These are phyloP conservation scores for Spergularia bocconei DNA, from an alignment of 148 eudicot genomes.

Conservation along the genomic window DNA sequence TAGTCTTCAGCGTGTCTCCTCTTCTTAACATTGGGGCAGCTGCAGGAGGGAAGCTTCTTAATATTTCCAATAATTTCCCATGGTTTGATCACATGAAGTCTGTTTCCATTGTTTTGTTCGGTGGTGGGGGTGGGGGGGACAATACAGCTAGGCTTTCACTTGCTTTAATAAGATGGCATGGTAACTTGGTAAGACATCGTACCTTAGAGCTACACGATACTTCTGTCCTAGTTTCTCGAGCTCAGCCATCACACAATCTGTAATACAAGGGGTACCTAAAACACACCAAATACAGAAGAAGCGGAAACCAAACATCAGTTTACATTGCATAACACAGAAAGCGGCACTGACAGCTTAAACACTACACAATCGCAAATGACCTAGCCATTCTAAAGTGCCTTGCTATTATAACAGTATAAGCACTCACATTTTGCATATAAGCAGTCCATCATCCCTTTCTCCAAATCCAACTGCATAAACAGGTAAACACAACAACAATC, in stretches of 20 bases:
- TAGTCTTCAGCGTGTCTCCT: too few species aligned
- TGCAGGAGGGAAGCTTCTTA: not conserved
- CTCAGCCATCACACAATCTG: constrained; percentile 99
- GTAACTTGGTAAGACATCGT: constrained; percentile 7
- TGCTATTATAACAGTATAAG: not conserved
- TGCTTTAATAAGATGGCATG: constrained; percentile 12
- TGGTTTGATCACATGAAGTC: too few species aligned
- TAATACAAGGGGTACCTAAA: constrained; percentile 93
- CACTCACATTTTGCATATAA: constrained; percentile 94
- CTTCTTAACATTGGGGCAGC: too few species aligned
- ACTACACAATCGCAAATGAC: not conserved
- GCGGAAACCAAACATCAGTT: constrained; percentile 1
- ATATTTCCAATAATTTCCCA: not conserved
- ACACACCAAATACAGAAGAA: constrained; percentile 1
- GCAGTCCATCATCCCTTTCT: constrained; percentile 97
- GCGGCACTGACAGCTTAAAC: not conserved
- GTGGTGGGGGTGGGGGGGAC: not conserved
- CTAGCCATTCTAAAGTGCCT: not conserved
- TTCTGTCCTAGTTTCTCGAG: constrained; percentile 96
- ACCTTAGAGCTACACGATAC: constrained; percentile 93
- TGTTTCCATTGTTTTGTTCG: too few species aligned
- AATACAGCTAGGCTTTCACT: not conserved
- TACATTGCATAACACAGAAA: not conserved
- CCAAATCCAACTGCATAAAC: constrained; percentile 79
- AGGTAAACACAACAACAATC: not conserved